Evolutionary conservation across 768 basidiomycete species (phyloP).

Genomic region (Holtermannia corniformis): DNA sequence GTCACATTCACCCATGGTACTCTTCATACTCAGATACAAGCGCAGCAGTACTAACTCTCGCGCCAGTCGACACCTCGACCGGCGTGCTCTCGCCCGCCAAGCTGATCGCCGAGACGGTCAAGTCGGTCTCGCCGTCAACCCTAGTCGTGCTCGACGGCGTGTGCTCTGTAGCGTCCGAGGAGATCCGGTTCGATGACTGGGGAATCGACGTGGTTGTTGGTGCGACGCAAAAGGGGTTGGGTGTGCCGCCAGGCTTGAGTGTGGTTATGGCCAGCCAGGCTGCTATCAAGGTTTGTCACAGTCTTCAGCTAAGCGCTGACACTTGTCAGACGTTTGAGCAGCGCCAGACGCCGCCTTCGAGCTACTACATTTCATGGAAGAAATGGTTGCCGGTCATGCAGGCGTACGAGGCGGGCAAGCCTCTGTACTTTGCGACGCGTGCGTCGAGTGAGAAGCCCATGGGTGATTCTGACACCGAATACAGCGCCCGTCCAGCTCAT

Average conservation of each 20-base stretch:
- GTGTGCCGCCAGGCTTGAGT: slow-evolving; percentile 84
- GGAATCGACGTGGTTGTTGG: slow-evolving; percentile 66
- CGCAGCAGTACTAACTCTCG: not conserved
- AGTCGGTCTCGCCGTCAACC: slow-evolving; percentile 70
- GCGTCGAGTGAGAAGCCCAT: slow-evolving; percentile 7
- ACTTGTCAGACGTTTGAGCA: slow-evolving; percentile 50
- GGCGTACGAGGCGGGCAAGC: slow-evolving; percentile 69
- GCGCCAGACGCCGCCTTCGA: slow-evolving; percentile 56
- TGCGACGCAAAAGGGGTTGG: slow-evolving; percentile 56
- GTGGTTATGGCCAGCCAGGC: slow-evolving; percentile 70
- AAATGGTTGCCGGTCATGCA: slow-evolving; percentile 86
- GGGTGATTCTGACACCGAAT: not conserved
- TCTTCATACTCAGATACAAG: slow-evolving; percentile 1
- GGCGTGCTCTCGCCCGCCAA: slow-evolving; percentile 80
- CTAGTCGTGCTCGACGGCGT: slow-evolving; percentile 87
- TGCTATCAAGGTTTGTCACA: slow-evolving; percentile 54
- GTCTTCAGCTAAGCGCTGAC: slow-evolving; percentile 6
- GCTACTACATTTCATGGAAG: slow-evolving; percentile 86
- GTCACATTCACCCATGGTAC: slow-evolving; percentile 79
- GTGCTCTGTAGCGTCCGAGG: slow-evolving; percentile 90
- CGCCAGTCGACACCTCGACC: slow-evolving; percentile 40
- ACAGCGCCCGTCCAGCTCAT: slow-evolving; percentile 79
- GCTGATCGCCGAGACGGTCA: slow-evolving; percentile 62
- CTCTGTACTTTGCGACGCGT: slow-evolving; percentile 84
- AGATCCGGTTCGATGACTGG: slow-evolving; percentile 91